Evolutionary conservation across 805 yeast species (phyloP).

Genomic region (Teunomyces barrocoloradensis): DNA sequence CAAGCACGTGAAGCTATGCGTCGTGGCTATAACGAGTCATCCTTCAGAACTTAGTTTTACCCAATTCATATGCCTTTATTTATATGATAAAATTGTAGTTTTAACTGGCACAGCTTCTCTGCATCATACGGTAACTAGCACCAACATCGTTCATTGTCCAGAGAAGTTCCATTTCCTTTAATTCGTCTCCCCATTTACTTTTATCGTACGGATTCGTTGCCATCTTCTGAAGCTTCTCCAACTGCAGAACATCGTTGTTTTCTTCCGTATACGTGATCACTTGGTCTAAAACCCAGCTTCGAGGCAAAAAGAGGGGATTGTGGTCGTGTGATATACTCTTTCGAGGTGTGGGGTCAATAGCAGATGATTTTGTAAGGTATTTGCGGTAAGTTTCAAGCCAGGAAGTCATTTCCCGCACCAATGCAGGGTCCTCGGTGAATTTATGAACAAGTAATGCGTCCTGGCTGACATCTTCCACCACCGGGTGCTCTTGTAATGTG

Average conservation of each 20-base stretch:
- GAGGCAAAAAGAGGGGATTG: conserved; percentile 81
- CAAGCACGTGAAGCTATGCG: conserved; percentile 41
- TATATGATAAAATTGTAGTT: not conserved
- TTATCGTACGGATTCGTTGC: conserved; percentile 70
- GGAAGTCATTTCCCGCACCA: conserved; percentile 35
- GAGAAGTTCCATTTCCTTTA: conserved; percentile 53
- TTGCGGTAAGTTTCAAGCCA: conserved; percentile 56
- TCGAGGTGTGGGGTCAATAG: conserved; percentile 24
- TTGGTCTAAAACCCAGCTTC: conserved; percentile 84
- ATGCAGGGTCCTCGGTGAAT: conserved; percentile 30
- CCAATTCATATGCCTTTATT: not conserved
- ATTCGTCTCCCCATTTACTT: conserved; percentile 63
- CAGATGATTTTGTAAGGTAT: conserved; percentile 39
- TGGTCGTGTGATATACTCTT: conserved; percentile 35
- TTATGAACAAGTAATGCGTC: not conserved
- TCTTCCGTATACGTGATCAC: conserved; percentile 63
- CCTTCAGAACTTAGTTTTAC: not conserved
- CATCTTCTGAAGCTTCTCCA: conserved; percentile 69
- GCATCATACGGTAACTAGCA: conserved; percentile 56
- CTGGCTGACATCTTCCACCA: conserved; percentile 4
- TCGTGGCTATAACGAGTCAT: conserved; percentile 38
- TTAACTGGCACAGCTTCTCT: conserved; percentile 68
- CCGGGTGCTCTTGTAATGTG: conserved; percentile 47
- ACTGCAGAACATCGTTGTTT: conserved; percentile 46
- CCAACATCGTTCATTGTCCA: conserved; percentile 58